Evolutionary conservation across 1,284 basidiomycete species (phyloP), one percentile per base, ranked within the genome.

Genomic region (Austroboletus niveus): DNA sequence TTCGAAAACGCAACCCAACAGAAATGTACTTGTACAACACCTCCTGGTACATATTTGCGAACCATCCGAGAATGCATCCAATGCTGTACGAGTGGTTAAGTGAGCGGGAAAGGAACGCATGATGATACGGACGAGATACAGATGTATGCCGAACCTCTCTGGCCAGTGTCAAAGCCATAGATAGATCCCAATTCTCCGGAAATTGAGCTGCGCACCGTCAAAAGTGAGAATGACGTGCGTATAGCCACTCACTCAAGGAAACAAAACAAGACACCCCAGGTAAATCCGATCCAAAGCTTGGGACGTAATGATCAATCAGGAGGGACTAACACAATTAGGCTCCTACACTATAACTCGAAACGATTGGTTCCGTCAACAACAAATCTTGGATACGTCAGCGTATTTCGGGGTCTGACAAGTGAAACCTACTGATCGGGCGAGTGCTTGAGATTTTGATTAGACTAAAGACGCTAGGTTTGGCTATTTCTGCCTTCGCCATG

Each of bases 191-290:
- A 81, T 41, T 81, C 75, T 30, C 75, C 76, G 1, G 75, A 69
- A 35, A 84, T 69, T 0, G 80, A 80, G 47, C 77, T 80, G 45
- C 8, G 17, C 10, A n/a, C 27, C 14, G 12, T 52, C 43, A 55
- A 42, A 32, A 24, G 20, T 8, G 43, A 39, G 41, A n/a, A 22
- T 8, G 40, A 32, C 8, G 24, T 22, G 17, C 32, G 36, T 24
- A 48, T 24, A 42, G 10, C 2, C 35, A 66, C 77, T 42, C 44
- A 81, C 68, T 79, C 76, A 24, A 84, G 71, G 54, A 81, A 68
- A 36, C 73, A 75, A 62, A 81, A 87, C 48, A 86, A 69, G 36
- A 86, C 77, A 2, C 83, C 84, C 84, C 84, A 87, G 1, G 72
- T 76, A 44, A 80, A 75, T n/a, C 79, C 78, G 38, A 81, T 69